Evolutionary conservation across 768 basidiomycete species (phyloP), one percentile per base, ranked within the genome.

Genomic region (Galerina marginata): DNA sequence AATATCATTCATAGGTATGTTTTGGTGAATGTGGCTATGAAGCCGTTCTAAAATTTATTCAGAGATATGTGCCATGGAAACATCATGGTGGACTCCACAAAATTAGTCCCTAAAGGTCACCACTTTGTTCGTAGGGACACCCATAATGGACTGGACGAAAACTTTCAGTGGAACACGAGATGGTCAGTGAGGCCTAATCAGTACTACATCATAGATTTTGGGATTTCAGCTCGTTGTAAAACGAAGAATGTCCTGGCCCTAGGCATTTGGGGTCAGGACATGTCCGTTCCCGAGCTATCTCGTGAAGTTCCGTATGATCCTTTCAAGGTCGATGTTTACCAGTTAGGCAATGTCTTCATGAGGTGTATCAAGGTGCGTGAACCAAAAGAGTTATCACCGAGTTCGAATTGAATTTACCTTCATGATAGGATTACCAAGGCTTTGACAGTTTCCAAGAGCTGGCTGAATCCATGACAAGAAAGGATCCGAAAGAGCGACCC

Each of bases 161-260:
- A 44, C 14, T 57, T 62, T 42, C 10, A 59, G 20, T 67, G 60
- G 63, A 48, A 43, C 1, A 58, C 63, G 2, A 60, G 69, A 3
- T 67, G 72, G 61, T 54, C 63, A 3, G 65, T 69, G 3, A 43
- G 64, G 4, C 70, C 72, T 16, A 64, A 67, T 29, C 48, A 56
- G 40, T 74, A 74, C 43, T 72, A 68, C 38, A 63, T 72, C 54
- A 74, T 73, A 23, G 72, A 75, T 37, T 74, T 72, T 47, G 69
- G 65, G 2, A 36, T 71, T 7, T 69, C 69, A 1, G 2, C 15
- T 9, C 40, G 29, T 9, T 60, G 40, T 16, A 3, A 43, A 0
- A 39, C 38, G 4, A 58, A 59, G 14, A 46, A 59, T 20, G 57
- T 44, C 4, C 23, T 37, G 7, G 61, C 54, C 11, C 6, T 43